Base-by-base conservation (phyloP, 768 basidiomycete species). In the Artomyces pyxidatus region DNA sequence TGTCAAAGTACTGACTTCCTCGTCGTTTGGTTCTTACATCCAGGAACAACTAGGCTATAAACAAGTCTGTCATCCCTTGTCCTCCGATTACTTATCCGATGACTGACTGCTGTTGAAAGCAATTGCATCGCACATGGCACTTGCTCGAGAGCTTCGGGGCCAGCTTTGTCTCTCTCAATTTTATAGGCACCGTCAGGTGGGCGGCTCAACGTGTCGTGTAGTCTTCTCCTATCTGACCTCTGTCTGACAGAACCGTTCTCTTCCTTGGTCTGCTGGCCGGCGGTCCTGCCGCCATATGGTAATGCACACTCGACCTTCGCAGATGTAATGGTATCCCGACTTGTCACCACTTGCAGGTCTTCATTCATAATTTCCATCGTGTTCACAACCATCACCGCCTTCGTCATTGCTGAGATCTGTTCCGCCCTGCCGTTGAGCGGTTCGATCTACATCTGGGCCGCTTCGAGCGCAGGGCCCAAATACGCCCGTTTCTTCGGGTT, bases 371-470 rank as follows among this genome's bases (percentile, higher is more conserved):
- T 90, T 47, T 88, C 89, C 6, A 75, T 90, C 61, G 61, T 91
- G 37, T 88, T 90, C 63, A 89, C 91, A 88, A 75, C 74, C 55
- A 89, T 94, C 45, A 92, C 87, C 7, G 91, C 91, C 1, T 80
- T 79, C 7, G 81, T 91, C 37, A 72, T 95, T 30, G 90, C 92
- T 17, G 91, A 95, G 62, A 82, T 94, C 44, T 93, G 90, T 65
- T 93, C 90, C 37, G 86, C 89, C 5, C 71, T 93, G 27, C 86
- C 87, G 4, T 64, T 91, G 42, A 88, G 86, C 48, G 92, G 92
- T 4, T 93, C 90, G 7, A 93, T 95, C 63, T 95, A 94, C 64
- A 81, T 92, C 42, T 95, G 92, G 92, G 88, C 90, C 0, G 91
- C 90, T 17, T 90, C 90, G 61, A 90, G 89, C 59, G 92, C 89